phyloP scores from a whole-genome alignment of 768 basidiomycete genomes.

The Leccinum pellstonianum region DNA sequence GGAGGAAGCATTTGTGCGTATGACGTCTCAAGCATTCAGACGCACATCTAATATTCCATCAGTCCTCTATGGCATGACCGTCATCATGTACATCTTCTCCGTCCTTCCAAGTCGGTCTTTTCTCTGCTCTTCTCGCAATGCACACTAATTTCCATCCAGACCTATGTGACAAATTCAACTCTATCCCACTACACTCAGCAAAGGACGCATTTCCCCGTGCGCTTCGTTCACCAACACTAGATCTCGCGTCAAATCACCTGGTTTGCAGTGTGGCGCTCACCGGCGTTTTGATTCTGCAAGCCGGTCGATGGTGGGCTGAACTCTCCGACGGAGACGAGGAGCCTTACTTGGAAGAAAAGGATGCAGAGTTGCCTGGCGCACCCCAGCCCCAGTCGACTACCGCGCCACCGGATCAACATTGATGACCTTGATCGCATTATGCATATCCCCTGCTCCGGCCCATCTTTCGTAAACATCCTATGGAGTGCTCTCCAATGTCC shows the following conservation, averaged over 20 bases:
- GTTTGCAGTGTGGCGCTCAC: conserved; percentile 86
- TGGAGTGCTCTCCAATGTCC: background rate
- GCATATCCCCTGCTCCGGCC: background rate
- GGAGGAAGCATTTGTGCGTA: conserved; percentile 82
- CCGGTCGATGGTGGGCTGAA: conserved; percentile 84
- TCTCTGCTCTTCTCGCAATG: background rate
- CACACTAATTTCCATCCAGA: conserved; percentile 36
- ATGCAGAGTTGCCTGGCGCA: conserved; percentile 18
- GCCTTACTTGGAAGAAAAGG: conserved; percentile 32
- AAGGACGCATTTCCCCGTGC: conserved; percentile 60
- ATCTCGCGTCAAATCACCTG: conserved; percentile 80
- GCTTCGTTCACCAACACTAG: conserved; percentile 64
- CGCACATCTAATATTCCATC: conserved; percentile 9
- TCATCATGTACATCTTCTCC: conserved; percentile 70
- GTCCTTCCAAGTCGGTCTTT: conserved; percentile 70
- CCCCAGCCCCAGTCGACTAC: conserved; percentile 2
- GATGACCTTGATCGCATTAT: conserved; percentile 2
- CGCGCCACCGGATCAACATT: conserved; percentile 11
- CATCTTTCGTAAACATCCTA: conserved; percentile 6
- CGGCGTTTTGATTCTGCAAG: conserved; percentile 81
- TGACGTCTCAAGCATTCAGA: background rate
- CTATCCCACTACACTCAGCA: conserved; percentile 51
- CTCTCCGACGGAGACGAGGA: conserved; percentile 62
- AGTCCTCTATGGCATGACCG: conserved; percentile 79
- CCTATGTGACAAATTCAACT: conserved; percentile 56